phyloP scores from a whole-genome alignment of 768 basidiomycete genomes.

The Pisolithus albus region DNA sequence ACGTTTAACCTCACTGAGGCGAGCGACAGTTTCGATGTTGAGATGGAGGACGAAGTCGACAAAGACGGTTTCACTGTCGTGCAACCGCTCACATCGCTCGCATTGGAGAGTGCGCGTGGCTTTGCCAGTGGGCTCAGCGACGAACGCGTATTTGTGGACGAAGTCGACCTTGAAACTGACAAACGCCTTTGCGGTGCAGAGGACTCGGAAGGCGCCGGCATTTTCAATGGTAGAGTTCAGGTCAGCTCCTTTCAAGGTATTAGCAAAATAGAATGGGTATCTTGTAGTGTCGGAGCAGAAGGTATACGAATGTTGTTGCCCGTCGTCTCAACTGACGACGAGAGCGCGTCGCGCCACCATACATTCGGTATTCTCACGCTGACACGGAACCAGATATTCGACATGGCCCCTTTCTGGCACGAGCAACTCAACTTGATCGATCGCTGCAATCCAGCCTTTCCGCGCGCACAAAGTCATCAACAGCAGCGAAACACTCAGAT shows the following conservation, averaged over 20 bases:
- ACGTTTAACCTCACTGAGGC: conserved; percentile 12
- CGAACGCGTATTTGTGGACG: conserved; percentile 26
- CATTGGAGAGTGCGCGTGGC: conserved; percentile 48
- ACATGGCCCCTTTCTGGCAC: background rate
- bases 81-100: conserved; percentile 41
- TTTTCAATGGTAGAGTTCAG: conserved; percentile 3
- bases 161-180: conserved; percentile 37
- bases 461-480: too few relatives aligned
- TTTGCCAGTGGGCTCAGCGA: conserved; percentile 38
- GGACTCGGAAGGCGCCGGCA: conserved; percentile 43
- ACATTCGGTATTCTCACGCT: conserved; percentile 15
- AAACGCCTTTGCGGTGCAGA: conserved; percentile 36
- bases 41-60: conserved; percentile 21
- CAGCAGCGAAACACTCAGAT: too few relatives aligned
- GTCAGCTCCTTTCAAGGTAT: background rate
- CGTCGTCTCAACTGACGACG: conserved; percentile 13
- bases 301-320: conserved; percentile 3
- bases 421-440: background rate
- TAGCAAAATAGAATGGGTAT: conserved; percentile 10
- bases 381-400: conserved; percentile 1
- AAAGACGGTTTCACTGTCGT: conserved; percentile 40
- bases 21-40: conserved; percentile 19
- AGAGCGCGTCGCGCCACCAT: background rate
- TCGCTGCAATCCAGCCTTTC: background rate
- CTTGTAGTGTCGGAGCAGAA: conserved; percentile 7